A percentile compares a stretch with the other conserved stretches of the same genome.
Evolutionary conservation across 176 grass and related monocot genomes (phyloP).

Genomic region (Oryza nivara): DNA sequence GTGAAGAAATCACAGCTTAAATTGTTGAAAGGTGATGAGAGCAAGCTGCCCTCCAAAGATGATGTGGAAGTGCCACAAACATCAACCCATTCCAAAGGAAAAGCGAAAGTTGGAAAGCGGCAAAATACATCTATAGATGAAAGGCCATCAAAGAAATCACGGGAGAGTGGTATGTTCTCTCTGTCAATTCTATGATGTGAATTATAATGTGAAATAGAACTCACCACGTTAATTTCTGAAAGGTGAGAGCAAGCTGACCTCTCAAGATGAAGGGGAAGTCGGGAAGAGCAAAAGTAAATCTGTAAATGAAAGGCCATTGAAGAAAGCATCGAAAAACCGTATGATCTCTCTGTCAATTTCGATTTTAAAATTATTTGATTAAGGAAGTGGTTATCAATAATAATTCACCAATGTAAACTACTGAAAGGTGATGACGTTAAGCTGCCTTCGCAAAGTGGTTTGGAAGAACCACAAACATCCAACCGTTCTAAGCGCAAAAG

Average conservation of each 20-base stretch:
- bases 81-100: conserved; percentile 42
- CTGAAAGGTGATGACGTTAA: conserved; percentile 38
- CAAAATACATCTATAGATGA: conserved; percentile 32
- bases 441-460: conserved; percentile 9
- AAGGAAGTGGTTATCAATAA: conserved; percentile 38
- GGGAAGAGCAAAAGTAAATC: conserved; percentile 31
- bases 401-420: conserved; percentile 35
- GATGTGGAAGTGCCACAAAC: conserved; percentile 30
- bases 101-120: conserved; percentile 46
- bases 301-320: conserved; percentile 41
- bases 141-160: conserved; percentile 50
- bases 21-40: conserved; percentile 36
- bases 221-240: conserved; percentile 39
- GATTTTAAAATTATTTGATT: conserved; percentile 18
- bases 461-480: conserved; percentile 36
- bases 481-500: conserved; percentile 46
- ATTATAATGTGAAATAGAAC: conserved; percentile 35
- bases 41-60: conserved; percentile 30
- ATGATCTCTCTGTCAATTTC: conserved; percentile 34
- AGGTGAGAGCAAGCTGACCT: conserved; percentile 26
- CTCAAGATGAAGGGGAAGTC: conserved; percentile 44
- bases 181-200: conserved; percentile 7
- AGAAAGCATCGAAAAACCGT: conserved; percentile 49
- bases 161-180: conserved; percentile 42
- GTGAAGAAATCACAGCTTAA: conserved; percentile 40